These are phyloP conservation scores for Bolboschoenus planiculmis DNA, from an alignment of 176 grass and related monocot species.

Conservation along the genomic window DNA sequence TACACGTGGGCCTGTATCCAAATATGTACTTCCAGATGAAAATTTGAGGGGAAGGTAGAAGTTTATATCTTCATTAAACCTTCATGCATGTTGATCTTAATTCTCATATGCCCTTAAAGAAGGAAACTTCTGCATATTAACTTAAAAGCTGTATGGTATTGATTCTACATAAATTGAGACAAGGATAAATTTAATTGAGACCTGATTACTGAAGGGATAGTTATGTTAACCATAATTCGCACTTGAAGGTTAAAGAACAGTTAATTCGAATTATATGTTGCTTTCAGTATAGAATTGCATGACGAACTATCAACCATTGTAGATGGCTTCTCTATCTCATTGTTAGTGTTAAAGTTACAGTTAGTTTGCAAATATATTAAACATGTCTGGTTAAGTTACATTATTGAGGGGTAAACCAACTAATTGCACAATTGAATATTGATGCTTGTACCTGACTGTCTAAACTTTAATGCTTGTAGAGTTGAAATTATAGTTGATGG, in stretches of 20 bases:
- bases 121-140: not conserved
- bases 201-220: not conserved
- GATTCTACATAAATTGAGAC: not conserved
- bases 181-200: not conserved
- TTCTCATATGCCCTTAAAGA: not conserved
- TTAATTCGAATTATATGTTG: not conserved
- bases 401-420: not conserved
- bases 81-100: not conserved
- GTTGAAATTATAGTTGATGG: constrained; percentile 61
- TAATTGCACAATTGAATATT: not conserved
- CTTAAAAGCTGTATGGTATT: not conserved
- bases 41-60: constrained; percentile 80
- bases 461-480: constrained; percentile 32
- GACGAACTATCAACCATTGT: not conserved
- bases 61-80: not conserved
- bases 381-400: not conserved
- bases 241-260: not conserved
- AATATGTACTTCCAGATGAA: constrained; percentile 96
- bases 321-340: not conserved
- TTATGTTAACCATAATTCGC: not conserved
- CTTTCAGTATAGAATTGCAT: not conserved
- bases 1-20: constrained; percentile 81
- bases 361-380: not conserved
- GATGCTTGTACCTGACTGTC: not conserved
- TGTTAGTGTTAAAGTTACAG: not conserved